These are phyloP conservation scores for Saitozyma sp. DNA, from an alignment of 768 basidiomycete species.

Conservation along the genomic window DNA sequence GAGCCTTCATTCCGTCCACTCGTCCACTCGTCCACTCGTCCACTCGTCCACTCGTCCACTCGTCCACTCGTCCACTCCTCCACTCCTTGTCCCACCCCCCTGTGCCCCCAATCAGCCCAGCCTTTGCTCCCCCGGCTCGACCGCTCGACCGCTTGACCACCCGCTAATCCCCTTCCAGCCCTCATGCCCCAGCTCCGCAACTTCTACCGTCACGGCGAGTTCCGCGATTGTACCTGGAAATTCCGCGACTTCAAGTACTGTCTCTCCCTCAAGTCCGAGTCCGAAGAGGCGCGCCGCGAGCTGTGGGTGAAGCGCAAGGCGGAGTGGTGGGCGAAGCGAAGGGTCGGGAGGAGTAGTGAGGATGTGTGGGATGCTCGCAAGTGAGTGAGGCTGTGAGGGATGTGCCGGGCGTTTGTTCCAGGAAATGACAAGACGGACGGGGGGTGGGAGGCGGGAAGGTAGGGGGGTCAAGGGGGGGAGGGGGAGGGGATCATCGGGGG, in stretches of 20 bases:
- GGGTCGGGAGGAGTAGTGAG: constrained; percentile 80
- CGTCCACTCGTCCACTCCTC: too few relatives aligned
- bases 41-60: too few relatives aligned
- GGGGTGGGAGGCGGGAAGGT: too few relatives aligned
- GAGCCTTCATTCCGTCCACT: background rate
- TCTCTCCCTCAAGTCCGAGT: constrained; percentile 73
- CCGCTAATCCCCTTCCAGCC: constrained; percentile 55
- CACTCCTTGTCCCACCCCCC: too few relatives aligned
- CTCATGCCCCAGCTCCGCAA: constrained; percentile 77
- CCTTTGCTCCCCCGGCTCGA: too few relatives aligned
- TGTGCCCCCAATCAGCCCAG: too few relatives aligned
- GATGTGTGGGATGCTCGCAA: constrained; percentile 87
- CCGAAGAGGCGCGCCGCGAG: constrained; percentile 73
- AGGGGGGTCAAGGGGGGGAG: too few relatives aligned
- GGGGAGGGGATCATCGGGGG: background rate
- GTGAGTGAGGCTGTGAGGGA: constrained; percentile 57
- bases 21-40: too few relatives aligned
- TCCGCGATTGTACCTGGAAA: constrained; percentile 70
- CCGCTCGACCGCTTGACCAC: too few relatives aligned
- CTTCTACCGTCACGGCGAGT: constrained; percentile 79
- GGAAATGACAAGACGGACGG: too few relatives aligned
- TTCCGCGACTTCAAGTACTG: constrained; percentile 95
- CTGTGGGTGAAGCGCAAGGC: constrained; percentile 83
- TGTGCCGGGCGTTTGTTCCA: too few relatives aligned
- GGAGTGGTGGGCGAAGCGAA: constrained; percentile 87